A percentile compares a stretch with the other conserved stretches of the same genome.
These are phyloP conservation scores for Apiospora rasikravindrae DNA, from an alignment of 2,329 filamentous ascomycete genomes.

Conservation along the genomic window DNA sequence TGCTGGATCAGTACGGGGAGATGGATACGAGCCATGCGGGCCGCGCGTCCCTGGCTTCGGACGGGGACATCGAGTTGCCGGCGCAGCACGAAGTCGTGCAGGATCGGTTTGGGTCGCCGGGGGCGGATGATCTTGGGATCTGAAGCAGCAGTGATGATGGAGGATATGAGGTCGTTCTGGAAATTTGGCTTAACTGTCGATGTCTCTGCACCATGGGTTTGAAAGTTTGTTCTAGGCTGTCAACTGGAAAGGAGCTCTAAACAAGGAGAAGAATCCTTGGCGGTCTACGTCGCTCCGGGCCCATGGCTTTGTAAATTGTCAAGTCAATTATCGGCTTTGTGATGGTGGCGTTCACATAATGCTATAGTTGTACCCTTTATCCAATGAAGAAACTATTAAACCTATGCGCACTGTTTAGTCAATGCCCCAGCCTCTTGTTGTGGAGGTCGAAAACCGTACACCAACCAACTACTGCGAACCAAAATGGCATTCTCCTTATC, in stretches of 20 bases:
- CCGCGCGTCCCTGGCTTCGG: not conserved
- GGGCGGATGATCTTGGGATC: not conserved
- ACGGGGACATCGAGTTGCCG: not conserved
- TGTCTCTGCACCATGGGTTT: too few species aligned
- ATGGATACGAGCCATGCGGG: not conserved
- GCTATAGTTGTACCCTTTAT: not conserved
- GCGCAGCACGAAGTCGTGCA: not conserved
- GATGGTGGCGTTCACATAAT: not conserved
- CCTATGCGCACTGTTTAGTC: not conserved
- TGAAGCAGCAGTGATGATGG: not conserved
- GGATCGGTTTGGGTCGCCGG: not conserved
- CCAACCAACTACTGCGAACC: not conserved
- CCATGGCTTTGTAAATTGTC: not conserved
- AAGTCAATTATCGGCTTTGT: not conserved
- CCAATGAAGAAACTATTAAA: not conserved
- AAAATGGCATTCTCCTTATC: not conserved
- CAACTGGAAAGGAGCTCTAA: not conserved
- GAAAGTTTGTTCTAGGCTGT: not conserved
- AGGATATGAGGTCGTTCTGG: not conserved
- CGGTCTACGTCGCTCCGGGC: not conserved
- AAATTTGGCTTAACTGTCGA: not conserved
- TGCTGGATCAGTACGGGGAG: constrained; percentile 1
- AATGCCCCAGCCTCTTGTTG: not conserved
- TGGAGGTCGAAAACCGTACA: not conserved
- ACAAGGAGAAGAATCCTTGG: too few species aligned